Evolutionary conservation across 2,329 filamentous ascomycete genomes (phyloP).

Genomic region (Cercospora sesami): DNA sequence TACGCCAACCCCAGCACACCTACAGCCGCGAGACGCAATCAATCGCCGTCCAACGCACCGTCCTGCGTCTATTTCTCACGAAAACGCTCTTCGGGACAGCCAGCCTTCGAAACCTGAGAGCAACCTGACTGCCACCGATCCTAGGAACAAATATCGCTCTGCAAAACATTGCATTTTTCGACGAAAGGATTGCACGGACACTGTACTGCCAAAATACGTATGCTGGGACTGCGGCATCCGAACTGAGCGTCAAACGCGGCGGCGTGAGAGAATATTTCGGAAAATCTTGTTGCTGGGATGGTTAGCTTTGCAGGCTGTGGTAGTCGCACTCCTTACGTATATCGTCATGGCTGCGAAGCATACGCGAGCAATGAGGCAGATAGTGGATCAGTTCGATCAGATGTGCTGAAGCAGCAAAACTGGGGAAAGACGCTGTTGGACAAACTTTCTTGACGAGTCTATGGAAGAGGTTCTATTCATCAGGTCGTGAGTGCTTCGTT

Average conservation of each 20-base stretch:
- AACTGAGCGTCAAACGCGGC: neutral
- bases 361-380: slow-evolving; percentile 3
- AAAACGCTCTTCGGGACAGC: neutral
- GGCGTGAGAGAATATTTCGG: neutral
- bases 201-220: neutral
- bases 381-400: slow-evolving; percentile 1
- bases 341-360: slow-evolving; percentile 9
- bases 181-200: slow-evolving; percentile 1
- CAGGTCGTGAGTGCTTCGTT: neutral
- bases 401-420: neutral
- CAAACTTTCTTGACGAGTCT: neutral
- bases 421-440: neutral
- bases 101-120: neutral
- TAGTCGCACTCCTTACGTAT: neutral
- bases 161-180: neutral
- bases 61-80: neutral
- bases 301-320: neutral
- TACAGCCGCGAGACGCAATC: neutral
- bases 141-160: no score
- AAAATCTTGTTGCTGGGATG: neutral
- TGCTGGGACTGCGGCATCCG: neutral
- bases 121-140: no score
- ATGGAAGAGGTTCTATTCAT: neutral
- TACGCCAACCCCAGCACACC: neutral
- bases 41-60: neutral